Percentiles rank a stretch among this genome's conserved stretches.
Evolutionary conservation across 1,284 basidiomycete genomes (phyloP).

Genomic region (Malassezia cuniculi): DNA sequence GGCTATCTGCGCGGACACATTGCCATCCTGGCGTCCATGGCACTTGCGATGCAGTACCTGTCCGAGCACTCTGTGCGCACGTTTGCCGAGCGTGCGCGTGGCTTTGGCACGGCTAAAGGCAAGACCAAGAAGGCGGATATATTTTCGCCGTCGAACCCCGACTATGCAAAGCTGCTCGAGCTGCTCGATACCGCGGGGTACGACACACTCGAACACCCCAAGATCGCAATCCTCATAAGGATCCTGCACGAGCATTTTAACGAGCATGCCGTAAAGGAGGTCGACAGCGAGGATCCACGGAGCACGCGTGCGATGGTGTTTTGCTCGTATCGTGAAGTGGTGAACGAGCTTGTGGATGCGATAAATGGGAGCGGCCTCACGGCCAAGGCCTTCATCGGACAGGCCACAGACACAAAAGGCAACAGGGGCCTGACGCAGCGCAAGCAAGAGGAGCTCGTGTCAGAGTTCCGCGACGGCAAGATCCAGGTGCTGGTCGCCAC

Average conservation of each 20-base stretch:
- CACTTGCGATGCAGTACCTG: slow-evolving; percentile 43
- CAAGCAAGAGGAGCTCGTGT: slow-evolving; percentile 77
- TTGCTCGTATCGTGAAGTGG: slow-evolving; percentile 71
- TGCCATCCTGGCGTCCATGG: slow-evolving; percentile 27
- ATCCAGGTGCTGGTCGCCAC: slow-evolving; percentile 91
- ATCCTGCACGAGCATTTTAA: slow-evolving; percentile 33
- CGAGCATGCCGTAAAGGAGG: slow-evolving; percentile 45
- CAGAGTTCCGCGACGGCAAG: slow-evolving; percentile 71
- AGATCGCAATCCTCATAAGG: slow-evolving; percentile 63
- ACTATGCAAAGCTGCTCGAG: slow-evolving; percentile 11
- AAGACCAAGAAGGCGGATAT: slow-evolving; percentile 19
- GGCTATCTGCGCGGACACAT: slow-evolving; percentile 19
- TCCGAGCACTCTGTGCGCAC: slow-evolving; percentile 58
- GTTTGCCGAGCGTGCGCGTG: slow-evolving; percentile 44
- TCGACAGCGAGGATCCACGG: slow-evolving; percentile 57
- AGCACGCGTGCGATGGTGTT: slow-evolving; percentile 86
- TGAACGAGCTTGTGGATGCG: slow-evolving; percentile 68
- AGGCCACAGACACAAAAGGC: slow-evolving; percentile 70
- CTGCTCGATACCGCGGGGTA: too few species aligned
- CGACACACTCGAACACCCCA: too few species aligned
- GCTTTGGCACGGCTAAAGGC: slow-evolving; percentile 44
- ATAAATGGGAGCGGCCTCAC: slow-evolving; percentile 50
- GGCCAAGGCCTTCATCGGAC: slow-evolving; percentile 81
- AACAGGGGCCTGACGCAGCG: slow-evolving; percentile 79
- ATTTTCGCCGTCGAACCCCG: slow-evolving; percentile 51